Conservation (phyloP, 768 basidiomycete species). For the Panaeolus papilionaceus region DNA sequence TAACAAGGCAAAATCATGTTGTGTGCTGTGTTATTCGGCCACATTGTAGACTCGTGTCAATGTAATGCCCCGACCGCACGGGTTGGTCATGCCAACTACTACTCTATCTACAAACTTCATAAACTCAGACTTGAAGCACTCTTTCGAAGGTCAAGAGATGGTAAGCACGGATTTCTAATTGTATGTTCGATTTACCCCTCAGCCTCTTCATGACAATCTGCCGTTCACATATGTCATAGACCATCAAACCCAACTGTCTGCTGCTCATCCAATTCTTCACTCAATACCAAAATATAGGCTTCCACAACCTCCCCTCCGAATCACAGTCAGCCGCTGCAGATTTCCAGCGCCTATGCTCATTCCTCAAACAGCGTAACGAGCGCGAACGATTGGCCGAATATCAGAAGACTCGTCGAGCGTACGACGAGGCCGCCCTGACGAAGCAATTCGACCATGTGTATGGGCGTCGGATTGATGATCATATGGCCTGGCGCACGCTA, state of each 20-base stretch:
- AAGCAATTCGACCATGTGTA: conserved; percentile 39
- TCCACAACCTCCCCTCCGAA: conserved; percentile 29
- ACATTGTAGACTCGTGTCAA: too few species aligned
- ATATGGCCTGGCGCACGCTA: conserved; percentile 36
- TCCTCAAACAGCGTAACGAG: conserved; percentile 1
- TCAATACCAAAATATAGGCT: conserved; percentile 13
- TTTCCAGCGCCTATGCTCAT: conserved; percentile 32
- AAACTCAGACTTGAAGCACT: too few species aligned
- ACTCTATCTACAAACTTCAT: too few species aligned
- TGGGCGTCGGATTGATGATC: conserved; percentile 36
- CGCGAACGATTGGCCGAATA: conserved; percentile 25
- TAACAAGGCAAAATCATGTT: too few species aligned
- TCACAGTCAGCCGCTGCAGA: conserved; percentile 29
- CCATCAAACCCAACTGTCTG: neutral
- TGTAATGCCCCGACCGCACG: too few species aligned
- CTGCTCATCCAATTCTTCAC: conserved; percentile 5
- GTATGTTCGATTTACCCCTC: too few species aligned
- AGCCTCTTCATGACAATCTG: too few species aligned
- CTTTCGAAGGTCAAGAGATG: too few species aligned
- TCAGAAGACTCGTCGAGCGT: conserved; percentile 25
- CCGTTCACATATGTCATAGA: too few species aligned
- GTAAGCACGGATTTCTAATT: too few species aligned
- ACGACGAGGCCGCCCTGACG: conserved; percentile 35
- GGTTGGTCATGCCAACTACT: too few species aligned
- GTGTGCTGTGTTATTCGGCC: too few species aligned